These are phyloP conservation scores for sorghum (Sorghum bicolor) DNA, from an alignment of 176 grass and related monocot genomes.

Conservation along the genomic window DNA sequence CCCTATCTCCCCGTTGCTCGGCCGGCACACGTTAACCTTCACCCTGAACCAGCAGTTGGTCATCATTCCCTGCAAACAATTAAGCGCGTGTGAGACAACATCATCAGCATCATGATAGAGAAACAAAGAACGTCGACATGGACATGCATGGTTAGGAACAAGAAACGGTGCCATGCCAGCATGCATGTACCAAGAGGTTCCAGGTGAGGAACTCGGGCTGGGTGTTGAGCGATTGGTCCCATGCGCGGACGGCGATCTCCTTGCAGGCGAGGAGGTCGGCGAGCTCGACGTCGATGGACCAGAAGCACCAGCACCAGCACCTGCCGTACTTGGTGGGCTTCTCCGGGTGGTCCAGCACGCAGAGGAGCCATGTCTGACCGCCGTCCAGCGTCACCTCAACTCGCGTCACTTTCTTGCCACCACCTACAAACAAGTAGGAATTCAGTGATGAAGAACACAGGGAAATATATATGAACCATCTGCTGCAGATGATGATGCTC, in stretches of 20 bases:
- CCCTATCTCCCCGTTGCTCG: slow-evolving; percentile 56
- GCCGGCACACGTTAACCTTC: slow-evolving; percentile 59
- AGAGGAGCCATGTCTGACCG: slow-evolving; percentile 70
- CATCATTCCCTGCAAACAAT: slow-evolving; percentile 76
- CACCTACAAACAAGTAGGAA: slow-evolving; percentile 36
- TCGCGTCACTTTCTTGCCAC: slow-evolving; percentile 72
- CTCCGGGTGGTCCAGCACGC: slow-evolving; percentile 55
- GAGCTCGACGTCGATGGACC: slow-evolving; percentile 71
- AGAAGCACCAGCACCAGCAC: slow-evolving; percentile 99
- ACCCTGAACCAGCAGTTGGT: slow-evolving; percentile 95
- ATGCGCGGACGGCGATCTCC: slow-evolving; percentile 84
- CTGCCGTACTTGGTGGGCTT: slow-evolving; percentile 72
- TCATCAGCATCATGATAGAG: background rate
- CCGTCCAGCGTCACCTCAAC: slow-evolving; percentile 81
- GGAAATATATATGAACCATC: too few relatives aligned
- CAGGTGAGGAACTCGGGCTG: slow-evolving; percentile 81
- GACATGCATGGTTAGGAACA: background rate
- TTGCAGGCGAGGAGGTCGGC: slow-evolving; percentile 65
- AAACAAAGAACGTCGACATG: background rate
- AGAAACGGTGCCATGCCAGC: background rate
- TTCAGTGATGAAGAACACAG: too few relatives aligned
- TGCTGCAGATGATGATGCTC: too few relatives aligned
- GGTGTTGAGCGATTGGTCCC: slow-evolving; percentile 81
- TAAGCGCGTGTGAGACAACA: background rate
- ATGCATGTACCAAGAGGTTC: slow-evolving; percentile 61